Evolutionary conservation across 805 yeast species (phyloP).

Genomic region (Blastobotrys chiropterorum): DNA sequence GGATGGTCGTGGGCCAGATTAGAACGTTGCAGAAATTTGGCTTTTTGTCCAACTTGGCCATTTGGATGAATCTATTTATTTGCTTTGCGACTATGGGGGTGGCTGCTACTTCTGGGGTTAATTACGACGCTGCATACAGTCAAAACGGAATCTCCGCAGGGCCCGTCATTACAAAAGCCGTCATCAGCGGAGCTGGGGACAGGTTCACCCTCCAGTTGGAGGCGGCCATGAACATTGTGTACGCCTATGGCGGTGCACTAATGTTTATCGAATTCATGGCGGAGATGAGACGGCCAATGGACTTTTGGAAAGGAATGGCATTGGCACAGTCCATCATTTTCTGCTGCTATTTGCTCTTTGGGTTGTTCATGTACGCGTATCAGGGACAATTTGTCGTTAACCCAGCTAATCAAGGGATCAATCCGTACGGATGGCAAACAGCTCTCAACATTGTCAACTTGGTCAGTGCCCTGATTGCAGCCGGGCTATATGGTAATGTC

Average conservation of each 20-base stretch:
- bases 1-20: slow-evolving; percentile 40
- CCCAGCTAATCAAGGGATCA: slow-evolving; percentile 42
- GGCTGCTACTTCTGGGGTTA: slow-evolving; percentile 31
- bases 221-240: slow-evolving; percentile 42
- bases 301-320: slow-evolving; percentile 43
- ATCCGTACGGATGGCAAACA: slow-evolving; percentile 32
- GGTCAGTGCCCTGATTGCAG: slow-evolving; percentile 39
- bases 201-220: slow-evolving; percentile 29
- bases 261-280: slow-evolving; percentile 44
- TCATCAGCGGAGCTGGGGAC: slow-evolving; percentile 25
- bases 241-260: slow-evolving; percentile 46
- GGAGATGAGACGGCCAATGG: slow-evolving; percentile 43
- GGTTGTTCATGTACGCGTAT: slow-evolving; percentile 39
- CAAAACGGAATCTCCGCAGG: slow-evolving; percentile 8
- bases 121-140: slow-evolving; percentile 24
- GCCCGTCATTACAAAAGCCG: slow-evolving; percentile 23
- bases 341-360: slow-evolving; percentile 36
- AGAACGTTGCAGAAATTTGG: slow-evolving; percentile 36
- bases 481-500: slow-evolving; percentile 41
- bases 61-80: slow-evolving; percentile 42
- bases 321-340: slow-evolving; percentile 38
- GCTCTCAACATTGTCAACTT: slow-evolving; percentile 34
- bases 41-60: slow-evolving; percentile 39
- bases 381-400: slow-evolving; percentile 42
- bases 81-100: slow-evolving; percentile 42